A percentile compares a stretch with the other conserved stretches of the same genome.
Evolutionary conservation across 495 filamentous ascomycete genomes (phyloP).

Genomic region (Penicillium coprophilum): DNA sequence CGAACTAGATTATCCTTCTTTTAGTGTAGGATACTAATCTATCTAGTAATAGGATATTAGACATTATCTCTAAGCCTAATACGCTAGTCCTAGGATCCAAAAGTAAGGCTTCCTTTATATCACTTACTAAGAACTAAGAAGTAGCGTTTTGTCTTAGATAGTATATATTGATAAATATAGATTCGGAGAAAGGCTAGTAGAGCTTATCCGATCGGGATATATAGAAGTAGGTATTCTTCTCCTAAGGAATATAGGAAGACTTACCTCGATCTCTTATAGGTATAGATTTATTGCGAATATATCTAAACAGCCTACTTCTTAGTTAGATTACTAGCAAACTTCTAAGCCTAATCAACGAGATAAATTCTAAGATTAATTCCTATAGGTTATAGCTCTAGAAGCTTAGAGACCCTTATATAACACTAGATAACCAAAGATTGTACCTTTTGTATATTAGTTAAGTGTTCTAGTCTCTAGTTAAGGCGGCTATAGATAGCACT

Average conservation of each 20-base stretch:
- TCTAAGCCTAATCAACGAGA: conserved; percentile 58
- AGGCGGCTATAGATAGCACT: conserved; percentile 53
- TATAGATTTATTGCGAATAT: conserved; percentile 46
- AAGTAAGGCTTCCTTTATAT: conserved; percentile 38
- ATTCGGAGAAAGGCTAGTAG: conserved; percentile 39
- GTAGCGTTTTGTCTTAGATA: conserved; percentile 48
- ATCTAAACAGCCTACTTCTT: conserved; percentile 58
- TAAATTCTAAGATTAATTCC: conserved; percentile 39
- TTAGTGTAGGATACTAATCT: conserved; percentile 46
- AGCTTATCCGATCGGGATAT: conserved; percentile 32
- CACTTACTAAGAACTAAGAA: conserved; percentile 46
- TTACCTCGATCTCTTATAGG: conserved; percentile 44
- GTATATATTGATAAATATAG: conserved; percentile 51
- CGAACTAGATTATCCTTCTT: conserved; percentile 47
- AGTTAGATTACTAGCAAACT: conserved; percentile 56
- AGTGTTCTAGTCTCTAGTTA: conserved; percentile 48
- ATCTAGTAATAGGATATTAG: conserved; percentile 45
- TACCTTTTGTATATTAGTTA: conserved; percentile 56
- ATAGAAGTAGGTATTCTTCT: conserved; percentile 44
- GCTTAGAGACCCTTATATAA: conserved; percentile 52
- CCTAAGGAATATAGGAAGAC: conserved; percentile 46
- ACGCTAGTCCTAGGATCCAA: conserved; percentile 39
- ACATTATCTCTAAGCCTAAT: conserved; percentile 55
- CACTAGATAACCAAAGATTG: conserved; percentile 46
- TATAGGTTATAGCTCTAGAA: conserved; percentile 36